Conservation (phyloP, 345 rosid species). For the Psidium friedrichsthalianum region DNA sequence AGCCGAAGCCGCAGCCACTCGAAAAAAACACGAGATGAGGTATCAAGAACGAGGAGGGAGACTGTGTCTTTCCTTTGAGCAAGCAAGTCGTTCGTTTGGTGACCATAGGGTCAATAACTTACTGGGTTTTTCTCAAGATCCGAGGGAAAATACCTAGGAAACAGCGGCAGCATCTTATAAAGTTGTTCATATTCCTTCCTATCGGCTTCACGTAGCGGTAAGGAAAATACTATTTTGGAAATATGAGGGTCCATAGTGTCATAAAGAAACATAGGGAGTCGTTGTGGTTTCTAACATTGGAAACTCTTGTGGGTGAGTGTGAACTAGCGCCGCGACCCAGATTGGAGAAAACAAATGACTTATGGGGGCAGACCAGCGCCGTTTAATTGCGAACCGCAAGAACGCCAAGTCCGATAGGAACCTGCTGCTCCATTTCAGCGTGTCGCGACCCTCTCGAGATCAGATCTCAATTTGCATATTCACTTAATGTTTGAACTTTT, state of each 20-base stretch:
- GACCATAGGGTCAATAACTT: background rate
- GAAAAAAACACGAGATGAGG: background rate
- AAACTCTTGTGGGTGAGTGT: background rate
- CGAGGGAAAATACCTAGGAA: background rate
- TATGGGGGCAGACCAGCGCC: background rate
- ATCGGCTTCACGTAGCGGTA: background rate
- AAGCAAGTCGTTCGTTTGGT: background rate
- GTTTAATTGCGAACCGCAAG: background rate
- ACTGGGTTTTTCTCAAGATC: background rate
- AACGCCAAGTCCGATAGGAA: background rate
- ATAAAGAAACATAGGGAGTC: background rate
- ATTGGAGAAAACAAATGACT: background rate
- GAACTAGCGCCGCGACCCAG: background rate
- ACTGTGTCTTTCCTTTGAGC: background rate
- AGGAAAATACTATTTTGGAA: background rate
- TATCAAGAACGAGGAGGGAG: background rate
- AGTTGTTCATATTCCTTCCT: background rate
- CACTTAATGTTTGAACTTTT: background rate
- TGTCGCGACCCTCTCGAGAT: background rate
- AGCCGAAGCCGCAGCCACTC: background rate
- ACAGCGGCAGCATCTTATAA: background rate
- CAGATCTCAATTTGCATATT: background rate
- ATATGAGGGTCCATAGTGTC: background rate
- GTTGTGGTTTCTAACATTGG: background rate
- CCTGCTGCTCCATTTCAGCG: background rate